Conservation (phyloP, 768 basidiomycete species). For the Mycena maculata region DNA sequence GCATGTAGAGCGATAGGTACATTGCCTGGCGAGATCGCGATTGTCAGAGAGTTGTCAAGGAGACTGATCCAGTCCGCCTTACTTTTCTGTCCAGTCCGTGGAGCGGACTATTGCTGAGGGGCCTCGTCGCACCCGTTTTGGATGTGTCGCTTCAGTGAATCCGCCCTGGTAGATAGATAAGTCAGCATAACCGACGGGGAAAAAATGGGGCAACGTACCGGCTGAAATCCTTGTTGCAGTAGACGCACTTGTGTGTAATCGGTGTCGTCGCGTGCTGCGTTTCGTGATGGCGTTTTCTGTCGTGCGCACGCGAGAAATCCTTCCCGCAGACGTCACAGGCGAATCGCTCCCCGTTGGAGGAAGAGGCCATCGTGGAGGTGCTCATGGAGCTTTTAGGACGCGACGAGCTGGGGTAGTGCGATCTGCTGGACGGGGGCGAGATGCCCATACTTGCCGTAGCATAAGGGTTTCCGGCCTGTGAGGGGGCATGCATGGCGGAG, state of each 20-base stretch:
- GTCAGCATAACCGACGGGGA: conserved; percentile 26
- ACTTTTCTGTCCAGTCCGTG: background rate
- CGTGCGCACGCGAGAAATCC: conserved; percentile 84
- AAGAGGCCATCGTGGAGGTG: conserved; percentile 44
- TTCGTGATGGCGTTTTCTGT: conserved; percentile 85
- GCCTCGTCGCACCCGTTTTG: conserved; percentile 85
- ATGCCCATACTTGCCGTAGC: conserved; percentile 38
- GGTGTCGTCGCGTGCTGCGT: conserved; percentile 77
- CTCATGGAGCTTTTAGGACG: conserved; percentile 20
- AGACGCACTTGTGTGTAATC: conserved; percentile 75
- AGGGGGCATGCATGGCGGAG: conserved; percentile 36
- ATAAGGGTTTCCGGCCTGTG: conserved; percentile 50
- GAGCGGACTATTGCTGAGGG: conserved; percentile 39
- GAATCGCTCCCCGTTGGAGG: conserved; percentile 69
- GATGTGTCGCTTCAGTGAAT: conserved; percentile 84
- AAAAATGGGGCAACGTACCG: conserved; percentile 53
- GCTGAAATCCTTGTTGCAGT: conserved; percentile 83
- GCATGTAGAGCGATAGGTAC: conserved; percentile 17
- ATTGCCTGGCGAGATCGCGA: background rate
- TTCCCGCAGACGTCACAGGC: conserved; percentile 81
- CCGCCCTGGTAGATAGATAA: conserved; percentile 49
- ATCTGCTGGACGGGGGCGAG: background rate
- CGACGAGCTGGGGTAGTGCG: background rate
- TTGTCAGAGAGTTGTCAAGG: conserved; percentile 16
- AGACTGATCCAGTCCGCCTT: background rate